These are phyloP conservation scores for Penicillium sp. DNA, from an alignment of 2,329 filamentous ascomycete species.

Conservation along the genomic window DNA sequence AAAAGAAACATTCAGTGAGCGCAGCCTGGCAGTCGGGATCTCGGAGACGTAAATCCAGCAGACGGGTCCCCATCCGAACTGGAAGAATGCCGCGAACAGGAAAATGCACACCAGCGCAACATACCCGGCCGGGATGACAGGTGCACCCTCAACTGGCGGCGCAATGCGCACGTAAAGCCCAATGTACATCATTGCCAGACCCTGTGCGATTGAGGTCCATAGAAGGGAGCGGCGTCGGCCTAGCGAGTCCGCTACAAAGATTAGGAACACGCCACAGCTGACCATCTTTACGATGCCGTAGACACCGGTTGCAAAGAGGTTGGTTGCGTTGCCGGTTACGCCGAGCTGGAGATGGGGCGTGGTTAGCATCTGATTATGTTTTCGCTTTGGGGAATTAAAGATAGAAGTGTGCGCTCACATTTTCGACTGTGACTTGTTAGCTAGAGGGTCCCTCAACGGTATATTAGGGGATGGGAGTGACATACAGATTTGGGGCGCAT, in stretches of 20 bases:
- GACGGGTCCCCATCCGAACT: slow-evolving; percentile 68
- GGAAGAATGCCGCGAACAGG: slow-evolving; percentile 69
- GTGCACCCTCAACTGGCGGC: slow-evolving; percentile 50
- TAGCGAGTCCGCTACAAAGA: slow-evolving; percentile 68
- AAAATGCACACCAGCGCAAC: slow-evolving; percentile 70
- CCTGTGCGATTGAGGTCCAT: slow-evolving; percentile 65
- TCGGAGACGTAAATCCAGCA: slow-evolving; percentile 73
- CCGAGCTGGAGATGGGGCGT: slow-evolving; percentile 53
- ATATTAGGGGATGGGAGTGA: neutral
- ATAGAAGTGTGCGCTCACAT: slow-evolving; percentile 14
- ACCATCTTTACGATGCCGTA: slow-evolving; percentile 71
- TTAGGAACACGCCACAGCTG: slow-evolving; percentile 63
- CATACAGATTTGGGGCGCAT: slow-evolving; percentile 68
- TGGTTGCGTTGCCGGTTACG: slow-evolving; percentile 56
- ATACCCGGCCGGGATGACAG: slow-evolving; percentile 66
- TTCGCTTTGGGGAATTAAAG: neutral
- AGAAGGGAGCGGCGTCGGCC: slow-evolving; percentile 63
- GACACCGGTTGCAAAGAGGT: slow-evolving; percentile 70
- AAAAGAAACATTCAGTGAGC: slow-evolving; percentile 67
- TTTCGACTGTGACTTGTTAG: slow-evolving; percentile 20
- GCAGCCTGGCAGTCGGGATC: slow-evolving; percentile 66
- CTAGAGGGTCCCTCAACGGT: neutral
- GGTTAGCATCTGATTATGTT: neutral
- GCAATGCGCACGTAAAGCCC: slow-evolving; percentile 62
- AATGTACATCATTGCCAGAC: slow-evolving; percentile 65